Evolutionary conservation across 306 rosid species (phyloP).

Genomic region (Rosa lucieae): DNA sequence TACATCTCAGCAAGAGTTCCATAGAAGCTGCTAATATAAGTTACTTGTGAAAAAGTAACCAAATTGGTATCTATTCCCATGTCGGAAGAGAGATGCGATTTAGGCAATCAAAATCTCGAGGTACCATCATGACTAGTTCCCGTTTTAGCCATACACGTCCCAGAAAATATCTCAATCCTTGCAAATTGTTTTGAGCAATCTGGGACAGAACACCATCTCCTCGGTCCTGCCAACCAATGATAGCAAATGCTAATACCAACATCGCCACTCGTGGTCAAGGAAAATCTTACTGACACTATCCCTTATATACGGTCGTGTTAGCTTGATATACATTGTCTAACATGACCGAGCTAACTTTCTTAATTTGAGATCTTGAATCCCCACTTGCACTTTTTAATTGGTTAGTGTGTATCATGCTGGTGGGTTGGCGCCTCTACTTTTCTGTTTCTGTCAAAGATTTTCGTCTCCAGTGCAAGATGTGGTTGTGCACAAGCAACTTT

Average conservation of each 20-base stretch:
- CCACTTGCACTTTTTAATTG: not conserved
- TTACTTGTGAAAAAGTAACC: conserved; percentile 8
- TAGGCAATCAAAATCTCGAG: not conserved
- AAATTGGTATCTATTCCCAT: conserved; percentile 28
- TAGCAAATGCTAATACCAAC: conserved; percentile 3
- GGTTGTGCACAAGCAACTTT: not conserved
- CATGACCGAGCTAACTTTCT: not conserved
- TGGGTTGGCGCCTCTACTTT: not conserved
- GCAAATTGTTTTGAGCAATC: conserved; percentile 15
- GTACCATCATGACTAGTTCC: not conserved
- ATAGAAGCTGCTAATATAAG: conserved; percentile 3
- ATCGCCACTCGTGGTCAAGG: not conserved
- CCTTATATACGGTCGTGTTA: not conserved
- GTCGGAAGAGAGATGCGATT: conserved; percentile 23
- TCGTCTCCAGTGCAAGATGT: not conserved
- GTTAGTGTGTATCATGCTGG: not conserved
- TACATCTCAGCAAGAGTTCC: not conserved
- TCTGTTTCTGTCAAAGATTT: not conserved
- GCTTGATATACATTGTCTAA: not conserved
- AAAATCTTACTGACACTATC: not conserved
- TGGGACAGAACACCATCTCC: not conserved
- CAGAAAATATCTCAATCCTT: not conserved
- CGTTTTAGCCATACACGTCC: not conserved
- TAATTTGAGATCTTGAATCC: not conserved
- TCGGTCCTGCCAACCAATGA: conserved; percentile 1